Evolutionary conservation across 2,329 filamentous ascomycete genomes (phyloP).

Genomic region (Penicillium hordei): DNA sequence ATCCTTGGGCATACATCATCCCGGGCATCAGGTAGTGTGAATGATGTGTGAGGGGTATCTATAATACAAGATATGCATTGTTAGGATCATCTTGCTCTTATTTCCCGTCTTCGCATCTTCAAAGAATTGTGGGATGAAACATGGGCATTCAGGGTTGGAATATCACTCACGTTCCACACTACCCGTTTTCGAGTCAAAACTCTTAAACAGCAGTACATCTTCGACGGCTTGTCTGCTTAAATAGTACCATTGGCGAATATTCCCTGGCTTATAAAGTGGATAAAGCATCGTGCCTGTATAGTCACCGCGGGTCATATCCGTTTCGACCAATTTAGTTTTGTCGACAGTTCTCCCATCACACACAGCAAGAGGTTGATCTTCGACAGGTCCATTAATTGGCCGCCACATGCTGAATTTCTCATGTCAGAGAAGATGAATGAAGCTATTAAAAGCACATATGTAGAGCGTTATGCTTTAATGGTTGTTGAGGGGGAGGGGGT

Average conservation of each 20-base stretch:
- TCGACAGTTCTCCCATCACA: constrained; percentile 9
- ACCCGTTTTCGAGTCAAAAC: constrained; percentile 8
- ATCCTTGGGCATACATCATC: constrained; percentile 1
- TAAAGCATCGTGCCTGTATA: constrained; percentile 12
- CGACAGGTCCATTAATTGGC: constrained; percentile 8
- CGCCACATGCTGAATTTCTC: background rate
- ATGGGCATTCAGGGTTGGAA: background rate
- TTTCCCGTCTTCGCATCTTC: background rate
- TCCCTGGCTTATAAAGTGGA: background rate
- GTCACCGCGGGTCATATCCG: constrained; percentile 10
- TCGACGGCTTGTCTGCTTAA: constrained; percentile 7
- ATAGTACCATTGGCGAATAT: constrained; percentile 9
- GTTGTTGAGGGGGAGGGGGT: no score
- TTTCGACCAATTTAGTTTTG: constrained; percentile 2
- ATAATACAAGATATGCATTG: background rate
- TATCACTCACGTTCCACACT: constrained; percentile 10
- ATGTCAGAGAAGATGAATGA: background rate
- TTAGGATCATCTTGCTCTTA: background rate
- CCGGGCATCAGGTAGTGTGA: background rate
- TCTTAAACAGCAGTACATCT: constrained; percentile 13
- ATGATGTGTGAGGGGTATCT: constrained; percentile 8
- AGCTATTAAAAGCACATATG: background rate
- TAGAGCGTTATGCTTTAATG: no score
- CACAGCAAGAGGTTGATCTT: constrained; percentile 11
- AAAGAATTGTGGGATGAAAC: background rate